Conservation (phyloP, 1,139 yeast species). For the Suhomyces bolitotheri region DNA sequence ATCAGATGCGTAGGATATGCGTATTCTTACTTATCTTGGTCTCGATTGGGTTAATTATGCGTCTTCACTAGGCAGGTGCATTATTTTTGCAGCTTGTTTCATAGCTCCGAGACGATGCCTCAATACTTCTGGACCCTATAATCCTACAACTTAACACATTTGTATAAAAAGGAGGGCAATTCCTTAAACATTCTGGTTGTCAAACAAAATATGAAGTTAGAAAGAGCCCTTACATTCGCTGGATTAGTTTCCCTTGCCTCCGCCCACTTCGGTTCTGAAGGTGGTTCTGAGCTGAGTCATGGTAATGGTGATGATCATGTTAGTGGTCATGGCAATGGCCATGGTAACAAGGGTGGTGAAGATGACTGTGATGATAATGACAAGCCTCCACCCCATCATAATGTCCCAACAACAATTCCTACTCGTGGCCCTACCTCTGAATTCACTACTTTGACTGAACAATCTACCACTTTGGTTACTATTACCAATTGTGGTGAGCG, state of each 20-base stretch:
- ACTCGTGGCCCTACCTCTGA: slow-evolving; percentile 3
- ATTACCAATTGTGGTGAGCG: slow-evolving; percentile 23
- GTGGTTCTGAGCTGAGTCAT: too few species aligned
- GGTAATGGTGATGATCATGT: neutral
- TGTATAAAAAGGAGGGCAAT: too few species aligned
- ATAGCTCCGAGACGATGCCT: neutral
- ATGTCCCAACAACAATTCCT: slow-evolving; percentile 4
- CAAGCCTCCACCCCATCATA: slow-evolving; percentile 1
- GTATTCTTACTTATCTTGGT: too few species aligned
- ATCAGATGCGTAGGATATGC: too few species aligned
- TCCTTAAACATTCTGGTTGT: too few species aligned
- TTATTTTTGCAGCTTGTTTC: slow-evolving; percentile 1
- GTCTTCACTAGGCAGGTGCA: too few species aligned
- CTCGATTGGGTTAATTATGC: too few species aligned
- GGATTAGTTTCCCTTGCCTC: slow-evolving; percentile 8
- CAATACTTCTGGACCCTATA: too few species aligned
- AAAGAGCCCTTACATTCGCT: slow-evolving; percentile 13
- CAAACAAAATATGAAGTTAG: slow-evolving; percentile 10
- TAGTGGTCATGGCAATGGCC: slow-evolving; percentile 1
- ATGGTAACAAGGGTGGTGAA: slow-evolving; percentile 3
- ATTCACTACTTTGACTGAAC: slow-evolving; percentile 8
- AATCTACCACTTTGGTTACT: slow-evolving; percentile 21
- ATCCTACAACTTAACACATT: too few species aligned
- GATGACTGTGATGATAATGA: neutral
- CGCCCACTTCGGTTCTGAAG: slow-evolving; percentile 9